phyloP scores from a whole-genome alignment of 1,284 basidiomycete genomes.

The Gymnopus androsaceus region DNA sequence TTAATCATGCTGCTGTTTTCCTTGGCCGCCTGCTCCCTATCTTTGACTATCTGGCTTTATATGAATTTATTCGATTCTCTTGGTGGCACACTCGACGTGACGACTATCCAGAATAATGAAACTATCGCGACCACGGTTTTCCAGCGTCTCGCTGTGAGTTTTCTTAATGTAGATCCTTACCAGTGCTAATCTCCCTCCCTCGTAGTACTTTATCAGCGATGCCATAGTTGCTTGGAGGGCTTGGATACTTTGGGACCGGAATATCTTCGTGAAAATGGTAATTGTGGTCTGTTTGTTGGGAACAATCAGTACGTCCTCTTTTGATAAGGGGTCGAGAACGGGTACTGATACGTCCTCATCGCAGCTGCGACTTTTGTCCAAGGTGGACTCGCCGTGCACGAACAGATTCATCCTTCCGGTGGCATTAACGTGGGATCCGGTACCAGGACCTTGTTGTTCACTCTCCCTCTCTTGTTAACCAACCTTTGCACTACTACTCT shows the following conservation, averaged over 20 bases:
- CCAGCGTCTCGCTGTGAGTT: background rate
- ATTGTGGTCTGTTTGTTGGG: background rate
- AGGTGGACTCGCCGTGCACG: background rate
- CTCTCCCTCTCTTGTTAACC: slow-evolving; percentile 16
- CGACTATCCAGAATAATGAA: background rate
- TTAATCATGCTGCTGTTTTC: background rate
- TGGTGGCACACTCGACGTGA: background rate
- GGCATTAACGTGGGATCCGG: background rate
- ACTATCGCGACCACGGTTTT: background rate
- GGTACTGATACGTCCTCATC: background rate
- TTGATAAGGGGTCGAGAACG: background rate
- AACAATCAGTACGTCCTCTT: background rate
- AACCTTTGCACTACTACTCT: slow-evolving; percentile 14
- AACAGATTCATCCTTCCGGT: background rate
- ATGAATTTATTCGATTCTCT: background rate
- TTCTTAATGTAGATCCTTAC: background rate
- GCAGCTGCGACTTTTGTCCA: slow-evolving; percentile 4
- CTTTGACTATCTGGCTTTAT: background rate
- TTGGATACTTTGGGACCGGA: background rate
- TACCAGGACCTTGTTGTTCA: slow-evolving; percentile 4
- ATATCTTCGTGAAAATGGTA: background rate
- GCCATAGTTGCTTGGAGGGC: slow-evolving; percentile 4
- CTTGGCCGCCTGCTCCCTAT: background rate
- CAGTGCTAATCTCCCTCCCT: background rate
- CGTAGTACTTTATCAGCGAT: background rate